phyloP scores from a whole-genome alignment of 768 basidiomycete species.

The Leccinum sublutescens region DNA sequence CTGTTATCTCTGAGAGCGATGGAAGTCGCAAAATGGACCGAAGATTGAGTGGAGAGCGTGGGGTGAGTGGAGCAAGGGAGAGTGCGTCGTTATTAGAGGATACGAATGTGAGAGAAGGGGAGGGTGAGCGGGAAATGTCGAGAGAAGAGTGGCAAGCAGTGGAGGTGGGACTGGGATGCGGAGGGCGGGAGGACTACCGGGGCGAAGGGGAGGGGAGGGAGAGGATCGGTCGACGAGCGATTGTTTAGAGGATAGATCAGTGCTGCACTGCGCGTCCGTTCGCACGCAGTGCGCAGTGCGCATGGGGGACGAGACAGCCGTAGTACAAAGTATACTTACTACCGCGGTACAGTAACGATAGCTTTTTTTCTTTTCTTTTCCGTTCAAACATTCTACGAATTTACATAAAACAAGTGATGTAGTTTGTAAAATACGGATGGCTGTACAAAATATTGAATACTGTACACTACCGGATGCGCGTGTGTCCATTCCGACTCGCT shows the following conservation, averaged over 20 bases:
- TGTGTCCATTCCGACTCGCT: too few species aligned
- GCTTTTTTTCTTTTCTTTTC: too few species aligned
- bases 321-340: too few species aligned
- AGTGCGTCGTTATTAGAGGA: constrained; percentile 44
- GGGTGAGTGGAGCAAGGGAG: constrained; percentile 49
- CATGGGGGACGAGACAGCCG: too few species aligned
- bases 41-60: constrained; percentile 66
- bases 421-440: too few species aligned
- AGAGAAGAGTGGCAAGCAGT: constrained; percentile 25
- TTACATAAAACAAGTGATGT: too few species aligned
- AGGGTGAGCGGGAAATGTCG: constrained; percentile 30
- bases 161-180: constrained; percentile 3
- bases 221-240: constrained; percentile 14
- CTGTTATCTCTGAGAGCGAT: constrained; percentile 65
- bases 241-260: constrained; percentile 32
- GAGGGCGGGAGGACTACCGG: constrained; percentile 14
- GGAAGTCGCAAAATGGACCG: constrained; percentile 55
- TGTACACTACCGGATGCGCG: too few species aligned
- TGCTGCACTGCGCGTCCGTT: too few species aligned
- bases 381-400: too few species aligned
- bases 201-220: not conserved
- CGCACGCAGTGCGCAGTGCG: too few species aligned
- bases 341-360: too few species aligned
- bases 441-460: too few species aligned
- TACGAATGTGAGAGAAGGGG: constrained; percentile 31